Base-by-base conservation (phyloP, 2,329 filamentous ascomycete genomes). In the Fusarium scirpi region DNA sequence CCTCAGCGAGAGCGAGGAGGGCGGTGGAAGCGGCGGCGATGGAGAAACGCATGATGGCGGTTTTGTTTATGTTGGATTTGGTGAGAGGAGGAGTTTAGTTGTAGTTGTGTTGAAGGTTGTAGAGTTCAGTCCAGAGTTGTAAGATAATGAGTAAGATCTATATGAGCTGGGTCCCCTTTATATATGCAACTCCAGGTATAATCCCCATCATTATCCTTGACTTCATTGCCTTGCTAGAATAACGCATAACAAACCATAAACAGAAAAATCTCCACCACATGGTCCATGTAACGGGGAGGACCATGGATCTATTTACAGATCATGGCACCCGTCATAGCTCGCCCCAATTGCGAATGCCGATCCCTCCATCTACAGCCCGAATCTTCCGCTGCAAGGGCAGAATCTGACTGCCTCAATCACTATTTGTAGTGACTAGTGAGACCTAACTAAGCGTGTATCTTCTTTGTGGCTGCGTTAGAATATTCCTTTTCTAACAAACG, bases 1-100 rank as follows among this genome's bases (percentile, higher is more conserved):
- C 82, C 46, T 78, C 74, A 41, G 80, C 65, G 41, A 75, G 48
- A 43, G 73, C 74, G 47, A 76, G 66, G 57, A 79, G 72, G 46
- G 74, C 44, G 47, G 73, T 58, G 56, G 74, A 67, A 60, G 63
- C 70, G 53, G 73, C 64, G 52, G 74, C 66, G 55, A 77, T 34
- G 20, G 76, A 76, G 45, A 77, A 61, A 56, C 72, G 75, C 73
- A 75, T 75, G 24, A 44, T 74, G 67, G n/a, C 22, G 45, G 34
- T 40, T 52, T 27, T 29, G 11, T 32, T n/a, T 30, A 8, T 24
- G 16, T 32, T 52, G 43, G 30, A 15, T 53, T 51, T 25, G 29
- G 15, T 48, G 25, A 25, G 47, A 9, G 53, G 20, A 34, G 47
- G 22, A 4, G n/a, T 20, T n/a, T 10, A 18, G 18, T 60, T 41